Evolutionary conservation across 129 eudicot species (phyloP), one percentile per base, ranked within the genome.

Genomic region (Flaveria brownii): DNA sequence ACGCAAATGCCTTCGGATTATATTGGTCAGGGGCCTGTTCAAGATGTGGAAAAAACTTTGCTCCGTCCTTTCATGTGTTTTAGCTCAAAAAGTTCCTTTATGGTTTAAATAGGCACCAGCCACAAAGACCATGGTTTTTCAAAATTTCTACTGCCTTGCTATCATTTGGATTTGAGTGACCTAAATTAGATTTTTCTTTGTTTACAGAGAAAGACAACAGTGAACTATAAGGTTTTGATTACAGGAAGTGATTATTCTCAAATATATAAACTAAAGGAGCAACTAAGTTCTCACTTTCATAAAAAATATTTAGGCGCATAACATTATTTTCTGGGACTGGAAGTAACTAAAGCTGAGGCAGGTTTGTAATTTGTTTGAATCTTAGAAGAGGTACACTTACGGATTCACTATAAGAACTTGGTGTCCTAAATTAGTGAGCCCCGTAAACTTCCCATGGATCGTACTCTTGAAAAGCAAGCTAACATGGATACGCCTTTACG

Each of bases 381-480:
- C n/a, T 67, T 7, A 42, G 54, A 28, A 62, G 13, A 62, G 12
- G 68, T 28, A 62, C 28, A 28, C 43, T 62, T 0, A 22, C 4
- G 33, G 45, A 42, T 30, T 67, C 7, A 41, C 51, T 67, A 12
- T 25, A 67, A 41, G 51, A 41, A 67, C 54, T 20, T 17, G 72
- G 72, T 7, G 16, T 18, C 30, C 50, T 67, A 16, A 41, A 42
- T 66, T 36, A 36, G 41, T 20, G 39, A 39, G 7, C 50, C 26
- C 50, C n/a, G 8, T n/a, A 67, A 41, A 39, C 72, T 42, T 41
- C 52, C 54, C n/a, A 41, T 42, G 25, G 51, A 67, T 67, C 72
- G 6, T 9, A 17, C 50, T 41, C 51, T 30, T 41, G 6, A 65
- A 6, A 9, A 30, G 26, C 71, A 65, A 65, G 25, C 9, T 6